These are phyloP conservation scores for Hygrophoropsis aurantiaca DNA, from an alignment of 768 basidiomycete species.

Conservation along the genomic window DNA sequence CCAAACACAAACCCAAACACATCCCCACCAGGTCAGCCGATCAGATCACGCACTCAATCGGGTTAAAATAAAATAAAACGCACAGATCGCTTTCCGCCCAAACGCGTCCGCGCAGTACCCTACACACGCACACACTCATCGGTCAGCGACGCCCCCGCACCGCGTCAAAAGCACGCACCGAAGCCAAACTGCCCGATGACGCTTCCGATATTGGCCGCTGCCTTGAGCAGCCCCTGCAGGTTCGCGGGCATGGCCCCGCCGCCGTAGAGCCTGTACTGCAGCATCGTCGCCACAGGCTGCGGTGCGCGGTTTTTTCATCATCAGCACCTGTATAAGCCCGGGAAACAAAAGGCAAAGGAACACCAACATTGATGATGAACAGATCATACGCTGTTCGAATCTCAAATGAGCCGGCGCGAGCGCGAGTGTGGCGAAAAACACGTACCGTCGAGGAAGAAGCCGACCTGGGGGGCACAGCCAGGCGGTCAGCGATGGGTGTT, in stretches of 20 bases:
- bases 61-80: slow-evolving; percentile 6
- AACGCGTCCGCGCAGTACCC: slow-evolving; percentile 66
- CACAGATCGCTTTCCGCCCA: slow-evolving; percentile 70
- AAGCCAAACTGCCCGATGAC: slow-evolving; percentile 70
- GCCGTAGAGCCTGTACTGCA: slow-evolving; percentile 62
- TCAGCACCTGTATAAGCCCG: background rate
- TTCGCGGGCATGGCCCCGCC: slow-evolving; percentile 50
- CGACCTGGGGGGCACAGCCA: slow-evolving; percentile 43
- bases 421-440: background rate
- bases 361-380: slow-evolving; percentile 67
- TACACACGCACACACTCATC: slow-evolving; percentile 14
- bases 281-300: slow-evolving; percentile 68
- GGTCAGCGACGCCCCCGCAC: background rate
- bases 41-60: background rate
- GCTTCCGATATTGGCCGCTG: slow-evolving; percentile 68
- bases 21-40: slow-evolving; percentile 5
- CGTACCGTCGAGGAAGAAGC: slow-evolving; percentile 71
- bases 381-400: slow-evolving; percentile 60
- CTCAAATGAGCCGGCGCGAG: slow-evolving; percentile 6
- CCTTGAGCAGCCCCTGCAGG: slow-evolving; percentile 64
- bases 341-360: too few relatives aligned
- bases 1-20: background rate
- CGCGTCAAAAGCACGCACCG: slow-evolving; percentile 32
- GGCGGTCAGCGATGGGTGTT: slow-evolving; percentile 1
- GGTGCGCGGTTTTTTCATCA: background rate